These are phyloP conservation scores for Melanopsichium pennsylvanicum DNA, from an alignment of 1,284 basidiomycete species.

Conservation along the genomic window DNA sequence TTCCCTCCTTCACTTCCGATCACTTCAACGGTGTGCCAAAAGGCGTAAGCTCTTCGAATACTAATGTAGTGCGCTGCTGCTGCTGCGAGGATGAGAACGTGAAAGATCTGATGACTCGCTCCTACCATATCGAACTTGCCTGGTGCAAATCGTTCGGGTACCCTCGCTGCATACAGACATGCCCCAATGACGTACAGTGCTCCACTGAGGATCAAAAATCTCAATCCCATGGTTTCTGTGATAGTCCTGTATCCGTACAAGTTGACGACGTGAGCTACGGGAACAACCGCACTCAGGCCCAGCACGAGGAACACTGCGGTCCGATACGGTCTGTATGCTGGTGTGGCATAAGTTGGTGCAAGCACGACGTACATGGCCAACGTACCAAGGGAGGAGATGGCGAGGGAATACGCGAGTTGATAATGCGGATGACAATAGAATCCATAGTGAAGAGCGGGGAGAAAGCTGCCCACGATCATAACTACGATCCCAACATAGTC, in stretches of 20 bases:
- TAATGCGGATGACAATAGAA: constrained; percentile 59
- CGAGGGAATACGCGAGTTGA: constrained; percentile 55
- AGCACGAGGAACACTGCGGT: constrained; percentile 82
- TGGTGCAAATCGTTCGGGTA: constrained; percentile 80
- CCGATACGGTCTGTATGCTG: constrained; percentile 78
- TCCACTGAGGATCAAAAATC: constrained; percentile 48
- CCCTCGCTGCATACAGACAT: constrained; percentile 72
- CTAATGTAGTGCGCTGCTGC: constrained; percentile 76
- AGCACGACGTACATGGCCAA: constrained; percentile 80
- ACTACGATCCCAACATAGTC: constrained; percentile 70
- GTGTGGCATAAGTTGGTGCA: constrained; percentile 78
- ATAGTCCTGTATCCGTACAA: constrained; percentile 67
- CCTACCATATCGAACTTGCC: constrained; percentile 81
- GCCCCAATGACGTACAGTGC: constrained; percentile 58
- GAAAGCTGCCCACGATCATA: constrained; percentile 78
- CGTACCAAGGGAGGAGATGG: constrained; percentile 73
- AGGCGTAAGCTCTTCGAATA: constrained; percentile 54
- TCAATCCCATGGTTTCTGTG: constrained; percentile 54
- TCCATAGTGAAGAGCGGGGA: constrained; percentile 66
- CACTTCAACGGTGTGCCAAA: constrained; percentile 62
- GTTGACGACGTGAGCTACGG: constrained; percentile 73
- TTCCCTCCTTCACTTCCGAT: constrained; percentile 9
- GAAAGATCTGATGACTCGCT: constrained; percentile 71
- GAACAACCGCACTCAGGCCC: constrained; percentile 77
- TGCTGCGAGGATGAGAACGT: constrained; percentile 79